Evolutionary conservation across 345 rosid genomes (phyloP).

Genomic region (Gossypium ekmanianum): DNA sequence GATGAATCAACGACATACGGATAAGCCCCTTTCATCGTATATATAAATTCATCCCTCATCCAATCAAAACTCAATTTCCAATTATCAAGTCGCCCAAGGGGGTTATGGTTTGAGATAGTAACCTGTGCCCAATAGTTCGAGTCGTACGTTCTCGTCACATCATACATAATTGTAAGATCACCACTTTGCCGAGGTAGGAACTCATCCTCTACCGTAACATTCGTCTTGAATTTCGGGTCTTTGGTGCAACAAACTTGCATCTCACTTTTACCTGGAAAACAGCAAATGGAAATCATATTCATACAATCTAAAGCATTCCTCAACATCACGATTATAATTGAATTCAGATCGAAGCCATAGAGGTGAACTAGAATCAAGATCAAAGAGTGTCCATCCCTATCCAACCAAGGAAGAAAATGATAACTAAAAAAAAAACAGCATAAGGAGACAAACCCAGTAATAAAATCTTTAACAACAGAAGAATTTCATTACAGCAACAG

Average conservation of each 20-base stretch:
- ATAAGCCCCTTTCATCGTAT: conserved; percentile 85
- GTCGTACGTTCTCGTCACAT: conserved; percentile 74
- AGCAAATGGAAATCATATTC: not conserved
- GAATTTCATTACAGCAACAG: not conserved
- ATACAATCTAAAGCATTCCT: not conserved
- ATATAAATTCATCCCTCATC: conserved; percentile 79
- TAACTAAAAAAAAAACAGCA: not conserved
- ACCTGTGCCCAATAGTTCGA: conserved; percentile 78
- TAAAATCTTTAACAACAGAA: not conserved
- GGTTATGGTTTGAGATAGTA: conserved; percentile 75
- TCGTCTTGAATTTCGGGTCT: conserved; percentile 49
- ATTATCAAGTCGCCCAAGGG: conserved; percentile 88
- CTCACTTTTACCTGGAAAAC: conserved; percentile 43
- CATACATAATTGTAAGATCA: conserved; percentile 91
- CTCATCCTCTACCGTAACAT: conserved; percentile 51
- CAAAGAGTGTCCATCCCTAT: not conserved
- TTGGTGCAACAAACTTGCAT: conserved; percentile 72
- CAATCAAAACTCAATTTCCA: conserved; percentile 97
- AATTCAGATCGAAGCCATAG: no score
- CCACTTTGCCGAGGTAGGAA: conserved; percentile 76
- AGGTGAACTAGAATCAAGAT: not conserved
- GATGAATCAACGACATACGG: conserved; percentile 72
- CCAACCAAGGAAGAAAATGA: not conserved
- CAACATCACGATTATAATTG: not conserved
- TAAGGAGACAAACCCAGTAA: not conserved